phyloP scores from a whole-genome alignment of 352 stramenopile species.

The Pythium sp. region DNA sequence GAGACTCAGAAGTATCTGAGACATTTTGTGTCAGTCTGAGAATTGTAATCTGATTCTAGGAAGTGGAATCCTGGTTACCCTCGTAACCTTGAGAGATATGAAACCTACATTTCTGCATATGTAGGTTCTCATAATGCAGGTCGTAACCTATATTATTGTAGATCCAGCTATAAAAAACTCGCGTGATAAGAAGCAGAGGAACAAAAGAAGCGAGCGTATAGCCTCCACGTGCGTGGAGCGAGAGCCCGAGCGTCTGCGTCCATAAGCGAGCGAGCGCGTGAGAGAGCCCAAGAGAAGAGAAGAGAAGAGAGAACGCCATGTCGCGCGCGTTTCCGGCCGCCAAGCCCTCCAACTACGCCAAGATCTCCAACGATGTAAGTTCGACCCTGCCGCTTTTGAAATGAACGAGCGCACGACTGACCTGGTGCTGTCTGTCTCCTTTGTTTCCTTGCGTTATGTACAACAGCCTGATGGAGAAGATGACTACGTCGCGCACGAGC shows the following conservation, averaged over 20 bases:
- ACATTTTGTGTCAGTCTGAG: too few species aligned
- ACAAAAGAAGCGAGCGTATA: not conserved
- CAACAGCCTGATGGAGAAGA: slow-evolving; percentile 53
- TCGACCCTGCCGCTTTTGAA: not conserved
- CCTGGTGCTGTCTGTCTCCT: not conserved
- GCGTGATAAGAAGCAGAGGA: slow-evolving; percentile 11
- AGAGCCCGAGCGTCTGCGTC: not conserved
- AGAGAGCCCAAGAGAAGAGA: not conserved
- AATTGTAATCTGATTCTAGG: too few species aligned
- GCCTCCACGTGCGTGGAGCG: not conserved
- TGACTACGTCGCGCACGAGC: slow-evolving; percentile 50
- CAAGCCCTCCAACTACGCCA: slow-evolving; percentile 66
- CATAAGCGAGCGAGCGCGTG: slow-evolving; percentile 4
- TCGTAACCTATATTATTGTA: not conserved
- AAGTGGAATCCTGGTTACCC: too few species aligned
- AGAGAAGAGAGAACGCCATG: slow-evolving; percentile 28
- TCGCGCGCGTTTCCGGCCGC: slow-evolving; percentile 53
- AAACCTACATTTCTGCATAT: too few species aligned
- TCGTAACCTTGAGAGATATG: too few species aligned
- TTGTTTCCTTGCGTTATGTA: not conserved
- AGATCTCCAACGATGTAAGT: slow-evolving; percentile 67
- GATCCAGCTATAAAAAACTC: slow-evolving; percentile 7
- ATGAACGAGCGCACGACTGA: not conserved
- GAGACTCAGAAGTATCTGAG: too few species aligned
- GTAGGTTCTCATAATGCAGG: not conserved